Evolutionary conservation across 495 filamentous ascomycete genomes (phyloP), one percentile per base, ranked within the genome.

Genomic region (Pseudevernia furfuracea): DNA sequence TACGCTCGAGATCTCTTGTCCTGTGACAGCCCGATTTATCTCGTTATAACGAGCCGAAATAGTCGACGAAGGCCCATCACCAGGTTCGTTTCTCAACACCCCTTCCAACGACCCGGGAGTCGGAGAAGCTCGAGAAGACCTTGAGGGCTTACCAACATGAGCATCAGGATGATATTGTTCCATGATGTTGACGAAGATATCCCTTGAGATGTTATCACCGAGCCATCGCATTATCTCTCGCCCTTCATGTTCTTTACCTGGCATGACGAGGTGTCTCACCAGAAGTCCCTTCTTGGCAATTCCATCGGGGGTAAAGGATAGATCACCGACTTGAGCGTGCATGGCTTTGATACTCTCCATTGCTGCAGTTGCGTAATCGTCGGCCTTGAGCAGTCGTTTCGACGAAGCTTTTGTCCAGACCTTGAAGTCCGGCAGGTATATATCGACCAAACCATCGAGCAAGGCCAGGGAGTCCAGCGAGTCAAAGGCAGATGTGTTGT

Each of bases 391-490:
- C 34, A 91, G 75, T 0, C 88, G 79, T 56, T 79, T 84, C n/a
- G 85, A 86, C 7, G 85, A 87, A 12, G 63, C 73, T 23, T 73
- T 71, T 19, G 77, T 78, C 88, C 88, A 92, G 6, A 90, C 84
- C 68, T 92, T 91, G 78, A 92, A 90, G 67, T 91, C 88, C 0
- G 88, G 84, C 12, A 91, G 77, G 71, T 91, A 91, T 49, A 92
- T 89, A 71, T 92, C 88, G 0, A 92, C 82, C 14, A 91, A 76
- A 0, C 89, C 89, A 67, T 91, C 85, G 52, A 92, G 76, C 4
- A 92, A 75, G 43, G 82, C 71, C 0, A 92, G 71, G 0, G 85
- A 89, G 0, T 81, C 84, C 5, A 89, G 73, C 2, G 84, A 88
- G 73, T 91, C 89, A 67, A 87, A 91, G 8, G 84, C 83, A 0